Evolutionary conservation across 2,329 filamentous ascomycete species (phyloP).

Genomic region (Chaetothyriales sp.): DNA sequence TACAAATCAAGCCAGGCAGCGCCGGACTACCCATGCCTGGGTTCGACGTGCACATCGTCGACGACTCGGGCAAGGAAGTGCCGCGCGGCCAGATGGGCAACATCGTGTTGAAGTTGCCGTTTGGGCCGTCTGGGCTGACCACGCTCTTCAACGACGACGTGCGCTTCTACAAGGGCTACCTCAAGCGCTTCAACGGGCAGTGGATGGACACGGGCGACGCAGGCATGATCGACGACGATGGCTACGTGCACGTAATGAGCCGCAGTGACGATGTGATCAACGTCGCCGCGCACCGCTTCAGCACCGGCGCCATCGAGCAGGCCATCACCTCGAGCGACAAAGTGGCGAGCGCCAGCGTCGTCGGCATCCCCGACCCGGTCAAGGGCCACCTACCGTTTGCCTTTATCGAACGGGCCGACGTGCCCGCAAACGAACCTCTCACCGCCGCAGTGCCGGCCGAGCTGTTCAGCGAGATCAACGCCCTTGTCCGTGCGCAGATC

Average conservation of each 20-base stretch:
- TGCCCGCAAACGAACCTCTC: slow-evolving; percentile 7
- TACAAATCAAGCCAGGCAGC: slow-evolving; percentile 63
- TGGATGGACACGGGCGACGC: slow-evolving; percentile 90
- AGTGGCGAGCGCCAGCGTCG: slow-evolving; percentile 71
- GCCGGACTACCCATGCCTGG: slow-evolving; percentile 86
- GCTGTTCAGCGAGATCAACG: slow-evolving; percentile 31
- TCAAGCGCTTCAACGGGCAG: slow-evolving; percentile 63
- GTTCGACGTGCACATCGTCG: slow-evolving; percentile 71
- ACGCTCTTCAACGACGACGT: slow-evolving; percentile 76
- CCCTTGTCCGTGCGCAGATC: slow-evolving; percentile 61
- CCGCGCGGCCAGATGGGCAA: slow-evolving; percentile 69
- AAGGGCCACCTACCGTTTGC: slow-evolving; percentile 90
- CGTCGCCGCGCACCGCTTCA: slow-evolving; percentile 83
- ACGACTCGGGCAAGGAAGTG: slow-evolving; percentile 62
- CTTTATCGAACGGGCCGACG: slow-evolving; percentile 51
- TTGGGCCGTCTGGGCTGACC: slow-evolving; percentile 74
- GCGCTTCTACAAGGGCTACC: slow-evolving; percentile 70
- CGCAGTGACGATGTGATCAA: slow-evolving; percentile 79
- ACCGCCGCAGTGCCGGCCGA: slow-evolving; percentile 25
- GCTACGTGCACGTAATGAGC: slow-evolving; percentile 49
- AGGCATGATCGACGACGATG: slow-evolving; percentile 65
- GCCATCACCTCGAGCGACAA: slow-evolving; percentile 66
- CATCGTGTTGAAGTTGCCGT: slow-evolving; percentile 67
- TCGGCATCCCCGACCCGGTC: slow-evolving; percentile 68
- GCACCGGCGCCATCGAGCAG: slow-evolving; percentile 80